Evolutionary conservation across 352 stramenopile species (phyloP).

Genomic region (Globisporangium acanthophoron): DNA sequence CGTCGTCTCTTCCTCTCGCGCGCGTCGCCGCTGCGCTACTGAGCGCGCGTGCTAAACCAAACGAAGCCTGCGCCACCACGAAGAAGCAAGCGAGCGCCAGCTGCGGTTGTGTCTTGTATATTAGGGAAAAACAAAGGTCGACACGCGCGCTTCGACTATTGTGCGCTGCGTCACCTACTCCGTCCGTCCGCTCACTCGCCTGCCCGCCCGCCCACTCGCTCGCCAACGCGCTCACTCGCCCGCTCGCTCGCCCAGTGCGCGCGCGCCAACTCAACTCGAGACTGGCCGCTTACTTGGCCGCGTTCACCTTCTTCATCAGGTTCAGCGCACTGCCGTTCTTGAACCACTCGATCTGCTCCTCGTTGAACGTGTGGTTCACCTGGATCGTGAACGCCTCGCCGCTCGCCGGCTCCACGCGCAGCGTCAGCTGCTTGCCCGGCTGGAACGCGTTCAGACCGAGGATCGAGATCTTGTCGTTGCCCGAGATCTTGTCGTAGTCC

Average conservation of each 20-base stretch:
- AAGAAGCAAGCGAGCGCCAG: too few relatives aligned
- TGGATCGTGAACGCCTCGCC: conserved; percentile 81
- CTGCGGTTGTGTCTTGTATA: conserved; percentile 20
- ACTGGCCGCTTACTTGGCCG: conserved; percentile 15
- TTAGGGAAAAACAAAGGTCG: conserved; percentile 14
- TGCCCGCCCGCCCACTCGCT: not conserved
- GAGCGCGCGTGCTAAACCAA: not conserved
- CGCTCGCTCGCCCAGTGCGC: not conserved
- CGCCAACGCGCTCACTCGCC: not conserved
- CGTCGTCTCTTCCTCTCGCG: conserved; percentile 26
- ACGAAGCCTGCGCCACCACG: not conserved
- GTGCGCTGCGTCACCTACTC: conserved; percentile 8
- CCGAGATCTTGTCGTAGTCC: conserved; percentile 92
- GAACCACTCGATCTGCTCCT: conserved; percentile 95
- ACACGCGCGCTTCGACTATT: conserved; percentile 5
- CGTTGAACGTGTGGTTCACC: conserved; percentile 94
- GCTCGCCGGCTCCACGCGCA: conserved; percentile 69
- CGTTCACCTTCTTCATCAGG: conserved; percentile 92
- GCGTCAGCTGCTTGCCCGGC: conserved; percentile 82
- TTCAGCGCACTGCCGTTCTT: conserved; percentile 92
- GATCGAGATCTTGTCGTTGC: conserved; percentile 91
- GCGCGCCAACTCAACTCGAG: not conserved
- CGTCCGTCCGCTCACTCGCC: conserved; percentile 2
- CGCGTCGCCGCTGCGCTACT: conserved; percentile 17
- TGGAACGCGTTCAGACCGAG: conserved; percentile 79